Conservation (phyloP, 202 grass and related monocot species). For the Carex arenaria region DNA sequence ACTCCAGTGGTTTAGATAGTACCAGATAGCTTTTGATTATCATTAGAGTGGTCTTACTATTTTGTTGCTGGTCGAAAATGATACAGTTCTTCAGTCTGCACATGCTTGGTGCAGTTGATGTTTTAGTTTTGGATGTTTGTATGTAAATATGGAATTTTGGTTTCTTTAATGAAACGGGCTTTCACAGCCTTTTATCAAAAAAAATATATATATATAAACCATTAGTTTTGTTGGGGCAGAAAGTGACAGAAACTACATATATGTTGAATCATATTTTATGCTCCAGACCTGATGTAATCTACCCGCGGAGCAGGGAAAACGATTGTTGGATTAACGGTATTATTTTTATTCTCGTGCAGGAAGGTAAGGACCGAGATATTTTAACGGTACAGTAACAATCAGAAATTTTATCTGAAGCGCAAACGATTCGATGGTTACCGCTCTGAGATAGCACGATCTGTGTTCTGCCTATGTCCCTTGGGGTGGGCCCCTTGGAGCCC, state of each 20-base stretch:
- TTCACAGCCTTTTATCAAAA: no score
- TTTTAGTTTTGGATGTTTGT: no score
- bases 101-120: no score
- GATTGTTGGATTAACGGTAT: background rate
- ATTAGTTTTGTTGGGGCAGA: background rate
- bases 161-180: no score
- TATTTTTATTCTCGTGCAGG: slow-evolving; percentile 22
- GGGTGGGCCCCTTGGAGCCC: slow-evolving; percentile 98
- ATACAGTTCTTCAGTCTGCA: no score
- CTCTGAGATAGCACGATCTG: slow-evolving; percentile 69
- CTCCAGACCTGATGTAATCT: background rate
- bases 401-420: slow-evolving; percentile 69
- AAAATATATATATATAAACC: no score
- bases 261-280: background rate
- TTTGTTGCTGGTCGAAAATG: no score
- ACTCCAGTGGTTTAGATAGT: no score
- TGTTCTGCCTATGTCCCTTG: slow-evolving; percentile 84
- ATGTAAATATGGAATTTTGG: no score
- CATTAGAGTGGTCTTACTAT: no score
- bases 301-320: background rate
- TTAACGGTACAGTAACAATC: slow-evolving; percentile 46
- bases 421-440: slow-evolving; percentile 59
- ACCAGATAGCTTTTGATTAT: no score
- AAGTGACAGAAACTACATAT: no score
- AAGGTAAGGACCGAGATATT: slow-evolving; percentile 70